These are phyloP conservation scores for Anastatica hierochuntica DNA, from an alignment of 345 rosid genomes.

Conservation along the genomic window DNA sequence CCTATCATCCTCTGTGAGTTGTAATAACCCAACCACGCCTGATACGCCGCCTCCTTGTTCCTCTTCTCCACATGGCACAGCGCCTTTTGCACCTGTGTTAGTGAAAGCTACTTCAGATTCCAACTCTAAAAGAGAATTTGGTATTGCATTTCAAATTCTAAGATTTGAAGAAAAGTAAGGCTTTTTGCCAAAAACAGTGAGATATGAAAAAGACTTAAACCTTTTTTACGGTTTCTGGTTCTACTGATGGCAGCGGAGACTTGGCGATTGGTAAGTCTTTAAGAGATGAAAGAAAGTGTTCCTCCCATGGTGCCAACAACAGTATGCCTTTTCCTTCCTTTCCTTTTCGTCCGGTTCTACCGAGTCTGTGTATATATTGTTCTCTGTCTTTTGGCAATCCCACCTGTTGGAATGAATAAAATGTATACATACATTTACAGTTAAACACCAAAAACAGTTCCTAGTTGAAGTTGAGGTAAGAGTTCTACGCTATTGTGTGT, in stretches of 20 bases:
- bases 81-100: slow-evolving; percentile 55
- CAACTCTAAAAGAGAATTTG: too few relatives aligned
- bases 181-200: too few relatives aligned
- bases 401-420: slow-evolving; percentile 32
- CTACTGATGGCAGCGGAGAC: slow-evolving; percentile 49
- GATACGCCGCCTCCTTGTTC: slow-evolving; percentile 83
- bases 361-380: slow-evolving; percentile 92
- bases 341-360: slow-evolving; percentile 92
- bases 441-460: not conserved
- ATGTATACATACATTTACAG: not conserved
- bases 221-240: slow-evolving; percentile 72
- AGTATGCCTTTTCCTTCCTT: slow-evolving; percentile 91
- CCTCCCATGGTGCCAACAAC: slow-evolving; percentile 91
- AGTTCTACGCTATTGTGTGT: not conserved
- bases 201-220: too few relatives aligned
- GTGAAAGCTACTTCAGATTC: not conserved
- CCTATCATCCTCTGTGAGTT: slow-evolving; percentile 66
- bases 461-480: not conserved
- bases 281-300: slow-evolving; percentile 57
- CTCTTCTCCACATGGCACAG: slow-evolving; percentile 76
- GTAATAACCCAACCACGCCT: slow-evolving; percentile 96
- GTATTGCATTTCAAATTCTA: not conserved
- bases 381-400: slow-evolving; percentile 83
- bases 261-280: slow-evolving; percentile 80
- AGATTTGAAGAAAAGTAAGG: not conserved